Conservation (phyloP, 495 filamentous ascomycete species). For the Neurospora sp. region DNA sequence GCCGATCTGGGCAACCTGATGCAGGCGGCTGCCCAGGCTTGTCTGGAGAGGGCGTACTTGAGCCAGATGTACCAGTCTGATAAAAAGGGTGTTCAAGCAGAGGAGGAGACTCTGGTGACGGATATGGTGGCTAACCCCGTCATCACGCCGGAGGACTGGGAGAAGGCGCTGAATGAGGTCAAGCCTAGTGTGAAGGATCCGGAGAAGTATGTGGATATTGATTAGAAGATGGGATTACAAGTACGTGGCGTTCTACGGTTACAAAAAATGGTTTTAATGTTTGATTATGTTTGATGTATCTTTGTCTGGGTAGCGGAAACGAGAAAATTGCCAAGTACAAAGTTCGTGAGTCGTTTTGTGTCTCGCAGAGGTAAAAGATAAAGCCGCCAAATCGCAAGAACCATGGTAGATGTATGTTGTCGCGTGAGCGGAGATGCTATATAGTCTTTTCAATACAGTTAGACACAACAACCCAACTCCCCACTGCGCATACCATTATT, state of each 20-base stretch:
- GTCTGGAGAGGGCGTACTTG: conserved; percentile 49
- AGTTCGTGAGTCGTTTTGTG: neutral
- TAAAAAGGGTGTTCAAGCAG: conserved; percentile 8
- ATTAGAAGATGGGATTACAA: neutral
- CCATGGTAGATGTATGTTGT: neutral
- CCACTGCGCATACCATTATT: neutral
- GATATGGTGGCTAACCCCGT: conserved; percentile 26
- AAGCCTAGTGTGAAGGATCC: conserved; percentile 68
- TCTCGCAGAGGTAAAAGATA: neutral
- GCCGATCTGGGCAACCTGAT: conserved; percentile 77
- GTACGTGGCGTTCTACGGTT: neutral
- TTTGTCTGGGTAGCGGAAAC: neutral
- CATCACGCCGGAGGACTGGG: conserved; percentile 67
- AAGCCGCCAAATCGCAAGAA: neutral
- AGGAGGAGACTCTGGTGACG: neutral
- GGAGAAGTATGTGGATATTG: conserved; percentile 12
- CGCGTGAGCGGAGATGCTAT: neutral
- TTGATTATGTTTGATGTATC: neutral
- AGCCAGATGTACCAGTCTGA: conserved; percentile 6
- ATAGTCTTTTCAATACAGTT: neutral
- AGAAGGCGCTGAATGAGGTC: conserved; percentile 57
- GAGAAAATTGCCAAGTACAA: neutral
- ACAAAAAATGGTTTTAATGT: neutral
- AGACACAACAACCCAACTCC: neutral
- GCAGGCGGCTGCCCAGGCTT: conserved; percentile 65